phyloP scores from a whole-genome alignment of 768 basidiomycete genomes.

The Termitomyces sp. region DNA sequence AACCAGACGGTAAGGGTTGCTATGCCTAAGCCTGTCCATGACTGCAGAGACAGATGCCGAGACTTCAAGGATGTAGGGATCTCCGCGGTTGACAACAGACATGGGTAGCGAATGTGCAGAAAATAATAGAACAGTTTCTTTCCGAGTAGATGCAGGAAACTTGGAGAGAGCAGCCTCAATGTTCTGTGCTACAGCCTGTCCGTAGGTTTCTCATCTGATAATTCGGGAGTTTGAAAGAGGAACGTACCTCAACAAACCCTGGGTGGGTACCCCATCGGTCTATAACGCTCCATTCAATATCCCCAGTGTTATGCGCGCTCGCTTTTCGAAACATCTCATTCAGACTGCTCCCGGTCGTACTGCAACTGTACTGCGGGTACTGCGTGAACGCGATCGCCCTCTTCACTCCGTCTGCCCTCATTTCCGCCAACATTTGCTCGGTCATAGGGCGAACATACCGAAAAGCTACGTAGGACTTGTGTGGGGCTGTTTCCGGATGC shows the following conservation, averaged over 20 bases:
- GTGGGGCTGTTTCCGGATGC: conserved; percentile 89
- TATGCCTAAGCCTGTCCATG: conserved; percentile 78
- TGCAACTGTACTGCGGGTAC: conserved; percentile 98
- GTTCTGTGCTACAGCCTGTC: conserved; percentile 85
- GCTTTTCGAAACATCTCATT: conserved; percentile 83
- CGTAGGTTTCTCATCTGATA: conserved; percentile 4
- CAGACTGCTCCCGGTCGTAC: conserved; percentile 94
- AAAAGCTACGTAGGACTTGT: conserved; percentile 95
- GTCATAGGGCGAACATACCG: conserved; percentile 91
- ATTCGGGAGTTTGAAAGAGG: not conserved
- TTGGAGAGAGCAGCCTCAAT: conserved; percentile 77
- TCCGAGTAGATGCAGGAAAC: conserved; percentile 67
- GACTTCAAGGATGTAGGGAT: conserved; percentile 95
- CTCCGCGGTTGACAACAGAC: conserved; percentile 97
- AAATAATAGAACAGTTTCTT: conserved; percentile 81
- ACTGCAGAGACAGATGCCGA: conserved; percentile 91
- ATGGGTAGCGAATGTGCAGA: conserved; percentile 98
- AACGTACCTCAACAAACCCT: conserved; percentile 85
- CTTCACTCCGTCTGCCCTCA: conserved; percentile 88
- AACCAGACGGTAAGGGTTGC: conserved; percentile 87
- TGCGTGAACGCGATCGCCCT: conserved; percentile 95
- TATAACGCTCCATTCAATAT: conserved; percentile 93
- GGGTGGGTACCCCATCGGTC: conserved; percentile 97
- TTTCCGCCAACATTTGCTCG: conserved; percentile 71
- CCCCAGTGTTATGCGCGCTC: conserved; percentile 54